Base-by-base conservation (phyloP, 345 rosid genomes). In the Ceriops decandra region DNA sequence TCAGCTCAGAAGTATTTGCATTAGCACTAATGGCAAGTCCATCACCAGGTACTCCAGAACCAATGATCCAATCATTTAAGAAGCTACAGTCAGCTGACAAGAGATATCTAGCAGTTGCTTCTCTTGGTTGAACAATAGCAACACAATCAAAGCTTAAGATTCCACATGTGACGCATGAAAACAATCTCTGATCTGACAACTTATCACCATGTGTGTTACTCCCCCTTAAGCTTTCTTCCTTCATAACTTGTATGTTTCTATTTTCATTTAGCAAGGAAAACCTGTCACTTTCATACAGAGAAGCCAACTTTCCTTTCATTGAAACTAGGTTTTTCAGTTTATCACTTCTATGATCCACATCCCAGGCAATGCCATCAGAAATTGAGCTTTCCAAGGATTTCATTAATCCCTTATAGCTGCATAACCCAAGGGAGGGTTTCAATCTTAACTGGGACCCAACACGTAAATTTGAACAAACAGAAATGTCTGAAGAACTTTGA, bases 141-240 rank as follows among this genome's bases (percentile, higher is more conserved):
- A 91, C 80, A 70, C 99, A 95, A 72, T 85, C 86, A 77, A 88
- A 92, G 79, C 90, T 77, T 81, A 90, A 79, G 68, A 95, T 81
- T 76, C 99, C 99, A 71, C 99, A 95, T 0, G 93, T 87, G 67
- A 85, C 97, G 66, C 99, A 95, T 15, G 96, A 85, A 77, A 95
- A 95, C 64, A 87, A 87, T 76, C 97, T 88, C 82, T 90, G 99
- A 82, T 90, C 88, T 0, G 97, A 86, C 68, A 88, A 78, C 75
- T 80, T 83, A 64, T 81, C 89, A 70, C 81, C 81, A 71, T 70
- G 84, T 62, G 58, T 60, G 36, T 54, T 52, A 67, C 54, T 31
- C 64, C 66, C 79, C 67, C 71, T 65, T 71, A 74, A 87, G 52
- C 65, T 61, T 19, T 62, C 73, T 21, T 64, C 38, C 62, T 77